These are phyloP conservation scores for Penicillium mononematosum DNA, from an alignment of 495 filamentous ascomycete species.

Conservation along the genomic window DNA sequence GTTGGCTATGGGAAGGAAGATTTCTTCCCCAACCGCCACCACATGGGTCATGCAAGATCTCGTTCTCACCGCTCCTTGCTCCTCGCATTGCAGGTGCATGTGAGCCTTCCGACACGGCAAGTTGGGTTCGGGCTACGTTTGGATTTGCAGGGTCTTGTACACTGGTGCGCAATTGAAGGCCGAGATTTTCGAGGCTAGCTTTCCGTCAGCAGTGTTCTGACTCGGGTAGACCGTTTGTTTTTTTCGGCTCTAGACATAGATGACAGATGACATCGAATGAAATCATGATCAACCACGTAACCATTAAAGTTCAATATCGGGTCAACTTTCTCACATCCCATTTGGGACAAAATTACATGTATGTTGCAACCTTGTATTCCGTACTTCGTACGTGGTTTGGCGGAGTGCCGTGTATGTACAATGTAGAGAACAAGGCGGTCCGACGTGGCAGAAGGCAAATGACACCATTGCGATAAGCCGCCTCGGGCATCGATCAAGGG, in stretches of 20 bases:
- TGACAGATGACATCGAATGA: conserved; percentile 21
- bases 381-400: no score
- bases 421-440: conserved; percentile 23
- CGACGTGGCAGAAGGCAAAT: conserved; percentile 22
- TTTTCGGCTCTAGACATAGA: conserved; percentile 13
- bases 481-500: conserved; percentile 12
- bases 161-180: background rate
- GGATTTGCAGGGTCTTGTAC: background rate
- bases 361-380: background rate
- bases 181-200: background rate
- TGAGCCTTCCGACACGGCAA: background rate
- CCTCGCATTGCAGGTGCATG: conserved; percentile 1
- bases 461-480: conserved; percentile 38
- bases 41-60: conserved; percentile 10
- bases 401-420: no score
- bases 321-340: background rate
- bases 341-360: background rate
- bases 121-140: background rate
- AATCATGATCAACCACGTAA: conserved; percentile 23
- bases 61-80: conserved; percentile 8
- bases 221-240: background rate
- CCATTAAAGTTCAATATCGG: background rate
- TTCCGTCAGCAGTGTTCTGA: background rate
- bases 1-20: background rate
- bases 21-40: background rate